Percentiles rank a stretch among this genome's conserved stretches.
phyloP scores from a whole-genome alignment of 495 filamentous ascomycete genomes.

The Penicillium coprophilum region DNA sequence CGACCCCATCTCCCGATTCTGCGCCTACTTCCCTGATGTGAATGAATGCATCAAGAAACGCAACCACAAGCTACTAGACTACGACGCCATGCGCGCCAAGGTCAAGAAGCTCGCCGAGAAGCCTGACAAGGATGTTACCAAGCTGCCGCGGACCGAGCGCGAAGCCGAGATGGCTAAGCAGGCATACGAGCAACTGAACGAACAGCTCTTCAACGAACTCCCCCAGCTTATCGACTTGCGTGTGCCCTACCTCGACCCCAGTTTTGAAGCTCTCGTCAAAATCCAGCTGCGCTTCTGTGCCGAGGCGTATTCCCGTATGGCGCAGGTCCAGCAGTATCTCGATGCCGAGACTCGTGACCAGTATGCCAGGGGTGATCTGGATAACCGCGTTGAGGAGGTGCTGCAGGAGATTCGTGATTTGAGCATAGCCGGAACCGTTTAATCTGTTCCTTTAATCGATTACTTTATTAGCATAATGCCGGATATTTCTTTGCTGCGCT shows the following conservation, averaged over 20 bases:
- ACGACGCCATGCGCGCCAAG: constrained; percentile 90
- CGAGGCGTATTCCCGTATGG: constrained; percentile 95
- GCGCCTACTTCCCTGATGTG: constrained; percentile 97
- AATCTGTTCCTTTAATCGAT: constrained; percentile 19
- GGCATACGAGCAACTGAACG: constrained; percentile 93
- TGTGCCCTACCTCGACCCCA: constrained; percentile 94
- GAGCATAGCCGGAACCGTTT: constrained; percentile 82
- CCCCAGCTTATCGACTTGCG: constrained; percentile 97
- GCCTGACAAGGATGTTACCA: constrained; percentile 95
- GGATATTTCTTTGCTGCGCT: constrained; percentile 8
- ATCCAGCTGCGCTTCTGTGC: constrained; percentile 98
- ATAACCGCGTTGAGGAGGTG: constrained; percentile 91
- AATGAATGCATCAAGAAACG: constrained; percentile 99
- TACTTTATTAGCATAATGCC: constrained; percentile 5
- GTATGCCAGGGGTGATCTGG: constrained; percentile 90
- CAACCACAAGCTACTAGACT: constrained; percentile 95
- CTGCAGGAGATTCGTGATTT: constrained; percentile 94
- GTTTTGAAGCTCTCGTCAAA: constrained; percentile 96
- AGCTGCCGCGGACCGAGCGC: constrained; percentile 90
- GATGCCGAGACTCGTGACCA: constrained; percentile 95
- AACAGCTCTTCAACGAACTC: constrained; percentile 87
- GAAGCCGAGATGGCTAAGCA: constrained; percentile 90
- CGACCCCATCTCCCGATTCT: constrained; percentile 92
- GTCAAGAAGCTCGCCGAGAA: constrained; percentile 97
- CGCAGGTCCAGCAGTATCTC: constrained; percentile 97